Conservation (phyloP, 257 asterid species). For the Ballota nigra region DNA sequence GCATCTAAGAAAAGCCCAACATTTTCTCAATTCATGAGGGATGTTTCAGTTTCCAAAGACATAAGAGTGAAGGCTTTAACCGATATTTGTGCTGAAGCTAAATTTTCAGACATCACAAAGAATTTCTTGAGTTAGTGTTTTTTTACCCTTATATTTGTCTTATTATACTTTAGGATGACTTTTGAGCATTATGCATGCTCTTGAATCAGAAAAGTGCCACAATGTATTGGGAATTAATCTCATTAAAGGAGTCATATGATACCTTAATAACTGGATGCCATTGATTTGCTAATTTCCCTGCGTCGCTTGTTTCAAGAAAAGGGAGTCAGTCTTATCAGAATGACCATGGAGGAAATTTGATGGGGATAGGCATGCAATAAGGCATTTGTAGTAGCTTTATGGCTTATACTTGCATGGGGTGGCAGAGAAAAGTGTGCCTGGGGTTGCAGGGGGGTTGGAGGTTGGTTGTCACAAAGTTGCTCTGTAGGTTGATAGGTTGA, state of each 20-base stretch:
- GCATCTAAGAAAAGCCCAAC: constrained; percentile 77
- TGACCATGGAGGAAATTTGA: not conserved
- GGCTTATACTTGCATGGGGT: not conserved
- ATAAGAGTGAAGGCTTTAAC: constrained; percentile 62
- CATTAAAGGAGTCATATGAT: not conserved
- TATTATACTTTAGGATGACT: not conserved
- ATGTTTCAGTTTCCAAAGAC: constrained; percentile 56
- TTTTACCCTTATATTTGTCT: not conserved
- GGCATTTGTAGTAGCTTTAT: not conserved
- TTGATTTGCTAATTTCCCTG: not conserved
- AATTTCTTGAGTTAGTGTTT: constrained; percentile 70
- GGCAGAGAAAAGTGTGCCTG: not conserved
- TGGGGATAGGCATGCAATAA: not conserved
- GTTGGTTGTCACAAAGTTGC: not conserved
- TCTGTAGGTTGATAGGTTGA: not conserved
- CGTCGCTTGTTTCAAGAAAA: not conserved
- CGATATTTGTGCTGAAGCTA: constrained; percentile 63
- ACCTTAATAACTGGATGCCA: constrained; percentile 3
- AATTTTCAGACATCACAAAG: constrained; percentile 56
- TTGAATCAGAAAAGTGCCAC: constrained; percentile 8
- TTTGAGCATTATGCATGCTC: not conserved
- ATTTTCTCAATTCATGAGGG: constrained; percentile 81
- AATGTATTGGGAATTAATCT: constrained; percentile 8
- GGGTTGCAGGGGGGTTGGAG: not conserved
- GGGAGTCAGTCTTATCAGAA: not conserved